A percentile compares a stretch with the other conserved stretches of the same genome.
These are phyloP conservation scores for Carex scoparia DNA, from an alignment of 176 grass and related monocot species.

Conservation along the genomic window DNA sequence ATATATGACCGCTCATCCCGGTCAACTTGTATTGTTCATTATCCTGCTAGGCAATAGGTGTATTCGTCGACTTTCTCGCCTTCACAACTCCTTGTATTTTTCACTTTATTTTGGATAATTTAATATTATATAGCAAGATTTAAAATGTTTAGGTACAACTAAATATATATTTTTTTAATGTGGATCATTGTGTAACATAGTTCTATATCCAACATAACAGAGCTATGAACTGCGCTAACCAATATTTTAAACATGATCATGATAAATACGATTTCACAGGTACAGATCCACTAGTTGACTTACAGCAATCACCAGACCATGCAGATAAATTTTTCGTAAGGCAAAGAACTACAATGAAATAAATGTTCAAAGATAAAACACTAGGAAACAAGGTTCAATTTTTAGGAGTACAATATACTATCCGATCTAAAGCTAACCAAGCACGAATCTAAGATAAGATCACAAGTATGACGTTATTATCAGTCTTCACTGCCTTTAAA, in stretches of 20 bases:
- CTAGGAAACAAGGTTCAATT: neutral
- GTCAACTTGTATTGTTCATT: too few relatives aligned
- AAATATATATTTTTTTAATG: neutral
- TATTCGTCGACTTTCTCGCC: neutral
- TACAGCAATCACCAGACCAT: neutral
- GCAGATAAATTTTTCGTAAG: neutral
- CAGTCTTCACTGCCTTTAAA: neutral
- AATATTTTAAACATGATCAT: neutral
- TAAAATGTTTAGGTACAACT: neutral
- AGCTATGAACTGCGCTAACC: neutral
- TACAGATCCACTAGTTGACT: neutral
- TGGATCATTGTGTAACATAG: too few relatives aligned
- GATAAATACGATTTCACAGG: neutral
- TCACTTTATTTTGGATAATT: neutral
- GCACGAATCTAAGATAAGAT: neutral
- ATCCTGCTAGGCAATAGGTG: too few relatives aligned
- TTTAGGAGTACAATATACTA: conserved; percentile 6
- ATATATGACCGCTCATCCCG: too few relatives aligned
- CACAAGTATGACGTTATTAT: conserved; percentile 1
- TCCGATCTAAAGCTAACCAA: neutral
- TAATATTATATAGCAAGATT: neutral
- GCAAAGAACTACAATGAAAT: neutral
- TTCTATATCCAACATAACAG: neutral
- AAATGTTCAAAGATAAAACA: neutral
- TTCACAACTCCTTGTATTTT: neutral